Conservation (phyloP, 495 filamentous ascomycete genomes). For the Recurvomyces mirabilis region DNA sequence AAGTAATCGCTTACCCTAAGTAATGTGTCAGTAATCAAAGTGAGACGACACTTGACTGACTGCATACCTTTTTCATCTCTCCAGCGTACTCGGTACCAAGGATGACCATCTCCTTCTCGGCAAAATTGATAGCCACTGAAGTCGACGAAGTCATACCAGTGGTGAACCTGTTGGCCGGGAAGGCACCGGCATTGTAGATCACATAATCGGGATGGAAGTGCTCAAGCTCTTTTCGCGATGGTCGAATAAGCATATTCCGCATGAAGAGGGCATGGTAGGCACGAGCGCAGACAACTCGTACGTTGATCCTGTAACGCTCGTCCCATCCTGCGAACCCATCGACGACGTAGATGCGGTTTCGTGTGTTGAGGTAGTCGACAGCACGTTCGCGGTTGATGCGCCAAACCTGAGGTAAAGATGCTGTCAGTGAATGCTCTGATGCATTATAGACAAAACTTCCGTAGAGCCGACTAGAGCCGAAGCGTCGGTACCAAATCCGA, state of each 20-base stretch:
- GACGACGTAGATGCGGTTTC: conserved; percentile 96
- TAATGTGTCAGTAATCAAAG: no score
- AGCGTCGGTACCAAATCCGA: no score
- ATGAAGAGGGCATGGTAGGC: conserved; percentile 99
- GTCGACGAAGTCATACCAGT: conserved; percentile 95
- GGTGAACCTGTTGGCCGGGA: conserved; percentile 97
- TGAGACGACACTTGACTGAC: no score
- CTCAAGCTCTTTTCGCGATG: conserved; percentile 75
- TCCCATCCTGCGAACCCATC: conserved; percentile 98
- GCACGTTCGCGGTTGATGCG: conserved; percentile 98
- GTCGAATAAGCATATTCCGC: conserved; percentile 99
- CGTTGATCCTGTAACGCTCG: conserved; percentile 92
- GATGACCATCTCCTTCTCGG: conserved; percentile 94
- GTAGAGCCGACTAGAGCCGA: neutral
- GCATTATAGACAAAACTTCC: neutral
- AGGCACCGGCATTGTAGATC: conserved; percentile 97
- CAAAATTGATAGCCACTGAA: conserved; percentile 78
- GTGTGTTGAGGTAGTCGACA: conserved; percentile 95
- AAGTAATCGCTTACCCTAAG: conserved; percentile 56
- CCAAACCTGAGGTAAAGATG: conserved; percentile 61
- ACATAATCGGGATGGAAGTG: conserved; percentile 98
- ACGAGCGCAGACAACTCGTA: conserved; percentile 95
- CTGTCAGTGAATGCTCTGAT: conserved; percentile 13
- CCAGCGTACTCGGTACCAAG: conserved; percentile 97
- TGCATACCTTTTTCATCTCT: conserved; percentile 31